Percentiles rank a stretch among this genome's conserved stretches.
Conservation (phyloP, 208 protist genomes). For the Trichomonas gallinae region DNA sequence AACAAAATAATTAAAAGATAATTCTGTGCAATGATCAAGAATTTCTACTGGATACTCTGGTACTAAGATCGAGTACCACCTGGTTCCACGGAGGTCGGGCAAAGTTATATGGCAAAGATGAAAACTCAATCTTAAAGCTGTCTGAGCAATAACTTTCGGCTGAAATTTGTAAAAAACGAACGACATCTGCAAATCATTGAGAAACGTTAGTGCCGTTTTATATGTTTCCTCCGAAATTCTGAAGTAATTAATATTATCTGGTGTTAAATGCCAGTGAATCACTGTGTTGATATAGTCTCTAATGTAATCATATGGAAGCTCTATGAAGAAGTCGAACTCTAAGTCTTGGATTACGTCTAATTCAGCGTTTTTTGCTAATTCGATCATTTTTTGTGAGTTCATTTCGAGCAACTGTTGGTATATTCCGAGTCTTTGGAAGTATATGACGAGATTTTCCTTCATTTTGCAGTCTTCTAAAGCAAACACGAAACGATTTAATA, state of each 20-base stretch:
- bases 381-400: not conserved
- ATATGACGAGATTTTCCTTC: not conserved
- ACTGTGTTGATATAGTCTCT: not conserved
- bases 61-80: not conserved
- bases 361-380: not conserved
- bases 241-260: not conserved
- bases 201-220: not conserved
- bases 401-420: not conserved
- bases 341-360: not conserved
- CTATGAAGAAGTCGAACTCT: not conserved
- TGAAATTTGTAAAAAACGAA: not conserved
- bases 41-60: not conserved
- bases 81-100: not conserved
- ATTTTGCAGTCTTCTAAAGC: not conserved
- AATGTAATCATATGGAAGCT: not conserved
- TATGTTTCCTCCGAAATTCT: not conserved
- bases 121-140: not conserved
- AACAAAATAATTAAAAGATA: not conserved
- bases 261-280: not conserved
- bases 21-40: not conserved
- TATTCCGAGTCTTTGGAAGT: not conserved
- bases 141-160: not conserved
- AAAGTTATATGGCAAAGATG: not conserved
- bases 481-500: not conserved
- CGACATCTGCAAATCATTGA: not conserved